phyloP scores from a whole-genome alignment of 75 land plant species.

The Pinus taeda region DNA sequence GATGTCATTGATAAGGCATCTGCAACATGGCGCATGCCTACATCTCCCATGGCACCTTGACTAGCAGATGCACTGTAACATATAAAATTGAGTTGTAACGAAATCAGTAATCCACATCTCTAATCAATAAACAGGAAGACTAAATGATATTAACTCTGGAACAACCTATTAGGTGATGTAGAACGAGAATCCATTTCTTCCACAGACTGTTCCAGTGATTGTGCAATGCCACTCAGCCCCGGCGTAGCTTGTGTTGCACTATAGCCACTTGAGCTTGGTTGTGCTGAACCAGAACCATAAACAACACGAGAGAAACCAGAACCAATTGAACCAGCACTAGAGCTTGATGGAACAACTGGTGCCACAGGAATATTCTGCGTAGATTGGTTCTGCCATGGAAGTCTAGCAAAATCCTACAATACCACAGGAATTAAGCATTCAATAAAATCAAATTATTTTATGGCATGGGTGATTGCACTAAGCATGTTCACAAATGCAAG shows the following conservation, averaged over 20 bases:
- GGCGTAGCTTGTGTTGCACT: constrained; percentile 28
- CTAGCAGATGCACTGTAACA: constrained; percentile 38
- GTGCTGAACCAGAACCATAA: constrained; percentile 31
- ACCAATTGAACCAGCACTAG: constrained; percentile 27
- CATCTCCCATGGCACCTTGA: constrained; percentile 36
- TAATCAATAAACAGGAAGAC: not conserved
- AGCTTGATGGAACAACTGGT: constrained; percentile 31
- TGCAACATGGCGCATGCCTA: constrained; percentile 23
- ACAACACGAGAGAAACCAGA: constrained; percentile 27
- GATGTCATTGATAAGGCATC: constrained; percentile 26
- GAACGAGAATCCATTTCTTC: constrained; percentile 67
- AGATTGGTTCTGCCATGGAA: constrained; percentile 87
- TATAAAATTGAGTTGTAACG: not conserved
- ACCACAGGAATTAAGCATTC: not conserved
- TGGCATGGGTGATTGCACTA: not conserved
- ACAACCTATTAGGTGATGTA: constrained; percentile 51
- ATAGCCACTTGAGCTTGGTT: constrained; percentile 18
- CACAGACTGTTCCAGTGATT: constrained; percentile 46
- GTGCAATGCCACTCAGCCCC: constrained; percentile 33
- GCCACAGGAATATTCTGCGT: constrained; percentile 35
- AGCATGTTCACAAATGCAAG: not conserved
- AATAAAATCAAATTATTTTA: not conserved
- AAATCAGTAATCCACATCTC: not conserved
- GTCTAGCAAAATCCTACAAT: constrained; percentile 77
- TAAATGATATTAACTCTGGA: not conserved